Evolutionary conservation across 495 filamentous ascomycete species (phyloP), one percentile per base, ranked within the genome.

Genomic region (Aspergillus sparsus): DNA sequence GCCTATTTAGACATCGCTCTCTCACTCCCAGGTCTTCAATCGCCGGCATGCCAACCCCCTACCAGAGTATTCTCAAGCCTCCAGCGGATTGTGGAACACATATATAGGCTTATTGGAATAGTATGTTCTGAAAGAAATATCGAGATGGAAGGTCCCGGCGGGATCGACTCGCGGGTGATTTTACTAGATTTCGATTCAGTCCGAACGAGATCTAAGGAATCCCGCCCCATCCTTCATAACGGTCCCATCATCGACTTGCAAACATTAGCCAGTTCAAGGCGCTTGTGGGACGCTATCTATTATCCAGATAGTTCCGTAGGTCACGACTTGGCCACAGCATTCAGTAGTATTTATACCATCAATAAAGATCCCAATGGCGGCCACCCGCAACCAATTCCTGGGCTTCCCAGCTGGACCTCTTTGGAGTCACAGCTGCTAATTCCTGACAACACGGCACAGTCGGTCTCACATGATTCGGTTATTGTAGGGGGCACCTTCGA

Each of bases 401-500:
- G 65, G 21, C 70, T 66, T 41, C 59, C 69, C 33, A 58, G 70
- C 41, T 72, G 72, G 71, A 53, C 52, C 2, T 46, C 68, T 5
- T 60, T 68, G 9, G 41, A 58, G 46, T 61, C 60, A 33, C 13
- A 9, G 13, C 55, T 68, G 44, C 31, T 76, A 46, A 45, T 57
- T 47, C 59, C 71, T 33, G 65, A 72, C 33, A 57, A 71, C 47
- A 46, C 62, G 35, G 10, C 50, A n/a, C 57, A 61, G 45, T 57
- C 58, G 32, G 64, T 54, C 16, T 65, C 69, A 47, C 82, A 87
- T 68, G 69, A 72, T 62, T 80, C 82, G 15, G 88, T 96, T 35
- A 86, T 84, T n/a, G 86, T 98, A 35, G 94, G 93, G 44, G 94
- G 94, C 16, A 98, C 94, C 5, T 98, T 98, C 70, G 94, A 98